Conservation (phyloP, 1,139 yeast species). For the Torulaspora pretoriensis region DNA sequence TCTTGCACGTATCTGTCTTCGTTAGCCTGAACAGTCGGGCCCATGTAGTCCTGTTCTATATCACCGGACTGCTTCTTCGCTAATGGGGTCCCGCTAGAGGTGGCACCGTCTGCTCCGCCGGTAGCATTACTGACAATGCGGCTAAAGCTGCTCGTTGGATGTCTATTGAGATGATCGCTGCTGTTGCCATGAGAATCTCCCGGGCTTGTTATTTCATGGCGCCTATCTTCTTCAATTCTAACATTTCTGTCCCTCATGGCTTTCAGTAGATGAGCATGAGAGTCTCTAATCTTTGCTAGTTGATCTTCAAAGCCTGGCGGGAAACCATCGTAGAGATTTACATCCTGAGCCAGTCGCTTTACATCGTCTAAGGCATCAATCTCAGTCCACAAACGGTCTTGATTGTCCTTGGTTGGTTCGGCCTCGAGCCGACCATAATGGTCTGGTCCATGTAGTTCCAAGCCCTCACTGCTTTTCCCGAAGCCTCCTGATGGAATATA, state of each 20-base stretch:
- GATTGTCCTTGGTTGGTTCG: constrained; percentile 52
- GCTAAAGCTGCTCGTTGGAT: constrained; percentile 5
- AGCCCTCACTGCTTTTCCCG: neutral
- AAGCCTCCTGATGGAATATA: neutral
- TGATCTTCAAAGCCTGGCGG: constrained; percentile 57
- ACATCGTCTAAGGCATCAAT: constrained; percentile 85
- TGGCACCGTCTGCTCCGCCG: neutral
- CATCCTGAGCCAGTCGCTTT: constrained; percentile 54
- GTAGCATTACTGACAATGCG: constrained; percentile 9
- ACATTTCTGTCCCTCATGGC: constrained; percentile 44
- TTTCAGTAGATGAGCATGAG: constrained; percentile 59
- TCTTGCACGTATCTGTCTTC: constrained; percentile 20
- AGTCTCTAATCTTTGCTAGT: constrained; percentile 50
- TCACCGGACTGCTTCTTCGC: constrained; percentile 1
- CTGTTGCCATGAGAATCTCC: constrained; percentile 28
- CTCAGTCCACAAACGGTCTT: constrained; percentile 82
- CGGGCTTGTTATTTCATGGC: constrained; percentile 13
- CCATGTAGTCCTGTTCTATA: constrained; percentile 8
- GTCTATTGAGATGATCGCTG: constrained; percentile 14
- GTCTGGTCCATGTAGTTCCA: constrained; percentile 12
- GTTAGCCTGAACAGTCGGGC: constrained; percentile 15
- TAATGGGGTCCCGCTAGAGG: neutral
- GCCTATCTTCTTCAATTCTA: constrained; percentile 18
- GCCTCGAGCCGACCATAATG: constrained; percentile 39
- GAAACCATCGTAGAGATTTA: constrained; percentile 50